Base-by-base conservation (phyloP, 306 rosid species). In the Heteromeles arbutifolia region DNA sequence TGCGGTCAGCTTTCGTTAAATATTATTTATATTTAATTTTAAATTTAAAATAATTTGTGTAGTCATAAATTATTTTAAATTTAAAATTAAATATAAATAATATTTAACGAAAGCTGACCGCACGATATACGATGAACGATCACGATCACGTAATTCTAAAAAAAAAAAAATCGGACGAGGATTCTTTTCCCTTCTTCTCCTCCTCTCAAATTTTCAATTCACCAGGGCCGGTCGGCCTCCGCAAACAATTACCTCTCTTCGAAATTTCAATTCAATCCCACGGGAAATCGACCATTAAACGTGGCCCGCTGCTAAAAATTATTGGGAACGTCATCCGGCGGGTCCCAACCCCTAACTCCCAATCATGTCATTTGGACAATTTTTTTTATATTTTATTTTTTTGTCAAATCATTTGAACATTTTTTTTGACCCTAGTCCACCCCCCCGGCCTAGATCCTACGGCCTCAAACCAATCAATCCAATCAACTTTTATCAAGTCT, bases 301-400 rank as follows among this genome's bases (percentile, higher is more conserved):
- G 91, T 85, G 91, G 81, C 81, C 73, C 61, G 11, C 78, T 65
- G 21, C 11, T 1, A 67, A 56, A 80, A 77, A 84, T 90, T 80
- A 84, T 90, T 77, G 91, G 91, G 88, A 85, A 84, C 80, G 77
- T 84, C 87, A 85, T 87, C 84, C 5, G 0, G 0, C 37, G 75
- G 86, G 88, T 63, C 88, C 88, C 91, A 72, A 79, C 0, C 8
- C 4, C 24, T 0, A 19, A 18, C 34, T 26, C 12, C 43, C 74
- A 3, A 54, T 74, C 67, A 67, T 67, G 58, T 69, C 14, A 56
- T 24, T 39, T 18, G 6, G 6, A n/a, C 26, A 17, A 19, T 19
- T 53, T 21, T 61, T 69, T 64, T 31, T n/a, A n/a, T n/a, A n/a
- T n/a, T n/a, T n/a, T n/a, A n/a, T n/a, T n/a, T 28, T 28, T 2